phyloP scores from a whole-genome alignment of 305 asterid species.

The Fraxinus floribunda region DNA sequence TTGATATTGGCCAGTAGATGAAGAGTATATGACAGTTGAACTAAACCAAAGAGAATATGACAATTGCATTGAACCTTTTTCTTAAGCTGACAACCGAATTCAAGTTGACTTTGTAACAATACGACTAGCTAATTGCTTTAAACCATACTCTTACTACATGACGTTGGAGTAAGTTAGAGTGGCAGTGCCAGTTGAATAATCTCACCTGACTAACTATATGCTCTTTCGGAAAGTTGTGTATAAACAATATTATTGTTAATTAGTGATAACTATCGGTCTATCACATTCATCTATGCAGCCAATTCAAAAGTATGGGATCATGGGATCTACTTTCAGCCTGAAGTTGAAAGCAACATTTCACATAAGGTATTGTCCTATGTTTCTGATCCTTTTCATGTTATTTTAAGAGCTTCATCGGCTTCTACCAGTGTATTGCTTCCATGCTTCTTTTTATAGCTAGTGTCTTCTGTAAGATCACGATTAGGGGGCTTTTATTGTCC shows the following conservation, averaged over 20 bases:
- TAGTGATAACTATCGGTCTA: background rate
- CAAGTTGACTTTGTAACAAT: background rate
- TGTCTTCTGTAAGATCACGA: background rate
- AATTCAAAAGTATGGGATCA: constrained; percentile 72
- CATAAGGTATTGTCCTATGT: constrained; percentile 50
- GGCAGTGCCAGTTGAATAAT: background rate
- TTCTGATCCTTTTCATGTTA: constrained; percentile 6
- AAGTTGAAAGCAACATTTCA: constrained; percentile 51
- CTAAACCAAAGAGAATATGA: background rate
- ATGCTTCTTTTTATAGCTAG: background rate
- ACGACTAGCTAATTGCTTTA: background rate
- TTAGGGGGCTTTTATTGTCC: background rate
- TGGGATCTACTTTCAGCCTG: constrained; percentile 72
- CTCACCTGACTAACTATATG: background rate
- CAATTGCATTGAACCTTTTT: background rate
- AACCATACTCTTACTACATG: background rate
- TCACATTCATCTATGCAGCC: constrained; percentile 47
- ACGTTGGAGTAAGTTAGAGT: background rate
- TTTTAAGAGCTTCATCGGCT: background rate
- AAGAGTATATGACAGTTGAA: background rate
- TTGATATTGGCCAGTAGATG: background rate
- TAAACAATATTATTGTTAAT: background rate
- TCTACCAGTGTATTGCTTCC: background rate
- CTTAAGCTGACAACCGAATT: background rate
- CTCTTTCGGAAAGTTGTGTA: background rate